Percentiles rank a stretch among this genome's conserved stretches.
These are phyloP conservation scores for Apodospora peruviana DNA, from an alignment of 495 filamentous ascomycete genomes.

Conservation along the genomic window DNA sequence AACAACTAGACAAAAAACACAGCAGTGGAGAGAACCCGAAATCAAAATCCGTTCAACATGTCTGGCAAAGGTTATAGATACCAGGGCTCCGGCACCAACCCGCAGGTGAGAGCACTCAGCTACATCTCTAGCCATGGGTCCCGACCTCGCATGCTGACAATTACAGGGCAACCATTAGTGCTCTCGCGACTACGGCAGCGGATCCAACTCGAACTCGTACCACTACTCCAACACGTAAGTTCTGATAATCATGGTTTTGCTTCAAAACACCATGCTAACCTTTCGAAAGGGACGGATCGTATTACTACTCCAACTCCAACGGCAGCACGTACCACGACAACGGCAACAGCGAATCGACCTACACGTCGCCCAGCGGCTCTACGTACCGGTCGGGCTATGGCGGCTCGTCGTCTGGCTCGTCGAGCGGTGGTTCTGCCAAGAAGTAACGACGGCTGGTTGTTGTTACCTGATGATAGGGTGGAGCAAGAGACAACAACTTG, in stretches of 20 bases:
- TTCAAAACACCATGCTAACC: not conserved
- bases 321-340: conserved; percentile 43
- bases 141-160: too few relatives aligned
- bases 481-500: too few relatives aligned
- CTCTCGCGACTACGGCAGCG: conserved; percentile 44
- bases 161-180: conserved; percentile 52
- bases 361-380: conserved; percentile 33
- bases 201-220: conserved; percentile 50
- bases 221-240: conserved; percentile 49
- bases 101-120: conserved; percentile 20
- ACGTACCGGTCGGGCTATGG: not conserved
- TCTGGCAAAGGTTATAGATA: conserved; percentile 32
- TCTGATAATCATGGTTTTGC: not conserved
- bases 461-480: too few relatives aligned
- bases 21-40: too few relatives aligned
- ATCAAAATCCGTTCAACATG: conserved; percentile 21
- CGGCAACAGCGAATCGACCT: conserved; percentile 35
- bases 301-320: conserved; percentile 55
- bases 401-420: not conserved
- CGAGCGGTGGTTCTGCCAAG: too few relatives aligned
- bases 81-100: conserved; percentile 39
- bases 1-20: too few relatives aligned
- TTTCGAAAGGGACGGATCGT: conserved; percentile 42
- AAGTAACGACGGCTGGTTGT: too few relatives aligned
- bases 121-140: not conserved